phyloP scores from a whole-genome alignment of 2,329 filamentous ascomycete species.

The Colletotrichum sp. region DNA sequence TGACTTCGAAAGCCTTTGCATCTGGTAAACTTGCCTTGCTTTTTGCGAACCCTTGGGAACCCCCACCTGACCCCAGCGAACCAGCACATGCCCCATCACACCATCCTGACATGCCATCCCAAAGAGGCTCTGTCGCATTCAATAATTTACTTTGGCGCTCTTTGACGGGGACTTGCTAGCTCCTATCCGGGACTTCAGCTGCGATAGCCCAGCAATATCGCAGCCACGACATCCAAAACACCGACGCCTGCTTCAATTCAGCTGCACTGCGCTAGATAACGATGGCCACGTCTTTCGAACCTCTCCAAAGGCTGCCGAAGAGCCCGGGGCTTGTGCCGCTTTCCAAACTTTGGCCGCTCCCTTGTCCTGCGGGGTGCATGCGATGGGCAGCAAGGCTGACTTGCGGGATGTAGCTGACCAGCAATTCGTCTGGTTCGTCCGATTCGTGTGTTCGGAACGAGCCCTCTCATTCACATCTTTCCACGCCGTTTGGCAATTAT shows the following conservation, averaged over 20 bases:
- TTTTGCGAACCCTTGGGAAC: not conserved
- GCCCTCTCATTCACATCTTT: not conserved
- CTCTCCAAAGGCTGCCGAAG: not conserved
- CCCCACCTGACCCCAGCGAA: not conserved
- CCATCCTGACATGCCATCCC: not conserved
- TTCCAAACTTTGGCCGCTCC: not conserved
- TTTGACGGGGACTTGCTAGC: not conserved
- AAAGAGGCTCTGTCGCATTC: conserved; percentile 14
- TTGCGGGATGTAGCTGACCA: not conserved
- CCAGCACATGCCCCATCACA: not conserved
- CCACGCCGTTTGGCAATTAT: not conserved
- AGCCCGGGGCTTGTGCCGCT: not conserved
- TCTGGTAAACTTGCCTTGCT: not conserved
- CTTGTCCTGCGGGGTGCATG: not conserved
- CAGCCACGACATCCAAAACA: conserved; percentile 1
- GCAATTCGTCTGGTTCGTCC: not conserved
- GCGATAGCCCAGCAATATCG: not conserved
- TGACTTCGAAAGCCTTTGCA: not conserved
- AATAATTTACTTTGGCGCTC: not conserved
- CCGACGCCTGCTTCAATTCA: conserved; percentile 12
- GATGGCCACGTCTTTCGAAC: not conserved
- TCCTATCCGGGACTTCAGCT: not conserved
- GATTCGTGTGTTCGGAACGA: not conserved
- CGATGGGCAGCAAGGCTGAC: not conserved
- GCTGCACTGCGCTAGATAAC: not conserved